A percentile compares a stretch with the other conserved stretches of the same genome.
Conservation (phyloP, 2,329 filamentous ascomycete species). For the Hymenoscyphus albidus region DNA sequence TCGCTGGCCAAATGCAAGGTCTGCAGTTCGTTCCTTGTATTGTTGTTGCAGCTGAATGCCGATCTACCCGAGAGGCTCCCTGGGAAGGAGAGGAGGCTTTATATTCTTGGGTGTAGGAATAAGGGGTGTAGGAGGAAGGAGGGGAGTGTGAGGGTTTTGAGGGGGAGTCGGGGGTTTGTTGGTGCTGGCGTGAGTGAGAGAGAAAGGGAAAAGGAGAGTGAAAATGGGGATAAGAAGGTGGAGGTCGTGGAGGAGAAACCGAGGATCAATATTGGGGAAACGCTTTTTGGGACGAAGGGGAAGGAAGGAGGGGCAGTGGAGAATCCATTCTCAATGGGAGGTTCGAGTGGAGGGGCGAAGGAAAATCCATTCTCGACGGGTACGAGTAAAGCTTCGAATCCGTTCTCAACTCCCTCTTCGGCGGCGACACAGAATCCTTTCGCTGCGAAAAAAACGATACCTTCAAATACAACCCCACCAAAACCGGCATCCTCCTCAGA, state of each 20-base stretch:
- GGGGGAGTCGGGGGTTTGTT: constrained; percentile 56
- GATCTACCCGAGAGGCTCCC: constrained; percentile 85
- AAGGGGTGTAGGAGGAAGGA: constrained; percentile 77
- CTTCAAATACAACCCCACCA: constrained; percentile 25
- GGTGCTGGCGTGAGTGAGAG: neutral
- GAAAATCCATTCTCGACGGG: constrained; percentile 44
- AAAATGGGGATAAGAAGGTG: constrained; percentile 33
- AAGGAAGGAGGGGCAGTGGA: constrained; percentile 38
- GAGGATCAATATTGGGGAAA: constrained; percentile 53
- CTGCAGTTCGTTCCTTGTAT: constrained; percentile 77
- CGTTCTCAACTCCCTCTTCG: neutral
- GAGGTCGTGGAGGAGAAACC: constrained; percentile 25
- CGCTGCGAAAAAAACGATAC: constrained; percentile 37
- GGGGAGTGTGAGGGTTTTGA: constrained; percentile 73
- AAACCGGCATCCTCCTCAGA: constrained; percentile 4
- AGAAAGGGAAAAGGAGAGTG: constrained; percentile 10
- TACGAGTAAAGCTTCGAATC: too few relatives aligned
- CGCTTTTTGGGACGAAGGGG: constrained; percentile 64
- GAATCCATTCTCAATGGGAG: constrained; percentile 64
- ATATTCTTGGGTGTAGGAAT: constrained; percentile 76
- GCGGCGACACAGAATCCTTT: constrained; percentile 34
- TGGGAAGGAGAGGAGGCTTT: constrained; percentile 80
- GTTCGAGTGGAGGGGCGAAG: constrained; percentile 41
- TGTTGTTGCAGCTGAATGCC: constrained; percentile 87
- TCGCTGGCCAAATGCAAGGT: constrained; percentile 79